Base-by-base conservation (phyloP, 2,329 filamentous ascomycete species). In the Acrocalymma vagum region DNA sequence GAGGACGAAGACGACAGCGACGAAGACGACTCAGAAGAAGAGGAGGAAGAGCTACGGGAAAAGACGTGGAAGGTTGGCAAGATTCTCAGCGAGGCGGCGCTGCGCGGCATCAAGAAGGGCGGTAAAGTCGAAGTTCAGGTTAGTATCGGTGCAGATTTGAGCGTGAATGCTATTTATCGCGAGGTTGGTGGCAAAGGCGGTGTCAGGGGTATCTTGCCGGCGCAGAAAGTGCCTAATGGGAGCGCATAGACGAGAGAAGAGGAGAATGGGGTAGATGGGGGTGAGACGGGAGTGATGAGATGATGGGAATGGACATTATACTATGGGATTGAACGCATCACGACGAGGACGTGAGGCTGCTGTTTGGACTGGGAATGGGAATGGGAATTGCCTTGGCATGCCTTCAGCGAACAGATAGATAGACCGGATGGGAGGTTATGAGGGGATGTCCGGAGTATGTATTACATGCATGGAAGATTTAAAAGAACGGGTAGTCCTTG, bases 81-180 rank as follows among this genome's bases (percentile, higher is more conserved):
- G 51, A 78, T 86, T 20, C 82, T 99, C 45, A 92, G 91, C 46
- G 94, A 99, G 78, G 87, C 90, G 9, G 88, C 87, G 21, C 75
- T 99, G 68, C 87, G 83, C 71, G 89, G 80, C 45, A 83, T 95
- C 58, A 93, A 93, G 84, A 91, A 93, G 76, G 87, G 84, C 44
- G 83, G 83, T 62, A 96, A 96, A 79, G 84, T 99, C 54, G 94
- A 99, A 79, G 85, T 97, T 38, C 95, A 90, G 68, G 83, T 97
- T 63, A 95, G 93, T 70, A 87, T 97, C 53, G 82, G 81, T 39
- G 86, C 83, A 17, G 91, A 97, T 67, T 77, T 96, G 41, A 79
- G 79, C 53, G 81, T 96, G 48, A 90, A 87, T 33, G 80, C 96
- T 55, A 88, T 92, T 27, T 85, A 87, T 41, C 81, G 93, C 52